Evolutionary conservation across 2,329 filamentous ascomycete genomes (phyloP).

Genomic region (Diaporthe sp.): DNA sequence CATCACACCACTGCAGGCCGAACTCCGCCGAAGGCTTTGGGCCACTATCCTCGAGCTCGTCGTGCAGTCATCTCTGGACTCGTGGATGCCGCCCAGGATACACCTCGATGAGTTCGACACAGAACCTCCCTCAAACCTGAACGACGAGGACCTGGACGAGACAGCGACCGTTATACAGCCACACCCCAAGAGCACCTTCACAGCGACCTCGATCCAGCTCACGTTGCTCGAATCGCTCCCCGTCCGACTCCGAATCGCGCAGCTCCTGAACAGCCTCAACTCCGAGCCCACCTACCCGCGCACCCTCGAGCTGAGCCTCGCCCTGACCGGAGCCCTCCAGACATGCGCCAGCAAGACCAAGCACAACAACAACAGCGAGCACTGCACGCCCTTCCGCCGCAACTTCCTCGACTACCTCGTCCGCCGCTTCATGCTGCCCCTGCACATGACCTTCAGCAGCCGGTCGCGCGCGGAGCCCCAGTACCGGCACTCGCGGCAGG

Average conservation of each 20-base stretch:
- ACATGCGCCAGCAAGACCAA: slow-evolving; percentile 38
- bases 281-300: slow-evolving; percentile 53
- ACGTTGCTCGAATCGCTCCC: slow-evolving; percentile 54
- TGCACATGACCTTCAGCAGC: slow-evolving; percentile 65
- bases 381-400: slow-evolving; percentile 54
- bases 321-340: slow-evolving; percentile 50
- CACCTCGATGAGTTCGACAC: slow-evolving; percentile 58
- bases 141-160: slow-evolving; percentile 49
- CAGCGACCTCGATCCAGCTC: slow-evolving; percentile 54
- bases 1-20: slow-evolving; percentile 54
- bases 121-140: slow-evolving; percentile 53
- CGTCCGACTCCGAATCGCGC: slow-evolving; percentile 52
- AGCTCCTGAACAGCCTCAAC: slow-evolving; percentile 52
- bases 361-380: slow-evolving; percentile 43
- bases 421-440: slow-evolving; percentile 67
- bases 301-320: slow-evolving; percentile 51
- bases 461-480: slow-evolving; percentile 58
- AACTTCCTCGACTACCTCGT: slow-evolving; percentile 66
- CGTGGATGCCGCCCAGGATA: slow-evolving; percentile 56
- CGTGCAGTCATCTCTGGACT: slow-evolving; percentile 56
- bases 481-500: slow-evolving; percentile 65
- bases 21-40: slow-evolving; percentile 59
- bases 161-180: slow-evolving; percentile 42
- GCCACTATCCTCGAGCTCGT: slow-evolving; percentile 58
- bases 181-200: slow-evolving; percentile 48